Evolutionary conservation across 768 basidiomycete genomes (phyloP).

Genomic region (Polyporus arcularius): DNA sequence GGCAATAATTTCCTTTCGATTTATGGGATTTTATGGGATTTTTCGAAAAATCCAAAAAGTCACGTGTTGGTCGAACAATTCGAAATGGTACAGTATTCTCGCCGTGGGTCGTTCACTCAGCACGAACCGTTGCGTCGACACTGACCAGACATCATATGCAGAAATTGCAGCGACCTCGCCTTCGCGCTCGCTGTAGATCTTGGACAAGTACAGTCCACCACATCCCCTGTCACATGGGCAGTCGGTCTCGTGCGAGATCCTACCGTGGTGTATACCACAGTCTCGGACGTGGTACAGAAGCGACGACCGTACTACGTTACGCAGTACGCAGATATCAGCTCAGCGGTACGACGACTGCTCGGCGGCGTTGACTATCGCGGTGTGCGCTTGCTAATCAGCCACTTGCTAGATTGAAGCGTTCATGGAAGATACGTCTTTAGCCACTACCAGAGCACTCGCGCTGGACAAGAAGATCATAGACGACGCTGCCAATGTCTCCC

Average conservation of each 20-base stretch:
- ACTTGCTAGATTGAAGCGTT: slow-evolving; percentile 21
- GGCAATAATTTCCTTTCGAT: no score
- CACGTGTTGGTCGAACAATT: no score
- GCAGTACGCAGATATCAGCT: slow-evolving; percentile 1
- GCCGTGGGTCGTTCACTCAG: slow-evolving; percentile 10
- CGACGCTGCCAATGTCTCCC: slow-evolving; percentile 23
- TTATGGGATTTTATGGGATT: no score
- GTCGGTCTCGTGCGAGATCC: slow-evolving; percentile 29
- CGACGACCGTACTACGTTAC: slow-evolving; percentile 24
- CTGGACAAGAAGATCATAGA: slow-evolving; percentile 26
- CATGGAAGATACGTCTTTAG: slow-evolving; percentile 21
- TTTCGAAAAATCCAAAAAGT: no score
- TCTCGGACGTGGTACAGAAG: slow-evolving; percentile 4
- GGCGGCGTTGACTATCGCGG: neutral
- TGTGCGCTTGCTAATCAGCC: neutral
- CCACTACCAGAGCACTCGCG: slow-evolving; percentile 15
- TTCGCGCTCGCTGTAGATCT: slow-evolving; percentile 29
- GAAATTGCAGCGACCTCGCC: slow-evolving; percentile 10
- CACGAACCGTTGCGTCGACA: neutral
- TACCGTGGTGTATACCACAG: slow-evolving; percentile 21
- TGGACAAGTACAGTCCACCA: slow-evolving; percentile 20
- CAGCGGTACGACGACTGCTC: neutral
- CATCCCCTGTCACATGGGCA: slow-evolving; percentile 25
- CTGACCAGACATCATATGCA: neutral
- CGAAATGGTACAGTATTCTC: no score